These are phyloP conservation scores for Fusarium gaditjirri DNA, from an alignment of 2,329 filamentous ascomycete species.

Conservation along the genomic window DNA sequence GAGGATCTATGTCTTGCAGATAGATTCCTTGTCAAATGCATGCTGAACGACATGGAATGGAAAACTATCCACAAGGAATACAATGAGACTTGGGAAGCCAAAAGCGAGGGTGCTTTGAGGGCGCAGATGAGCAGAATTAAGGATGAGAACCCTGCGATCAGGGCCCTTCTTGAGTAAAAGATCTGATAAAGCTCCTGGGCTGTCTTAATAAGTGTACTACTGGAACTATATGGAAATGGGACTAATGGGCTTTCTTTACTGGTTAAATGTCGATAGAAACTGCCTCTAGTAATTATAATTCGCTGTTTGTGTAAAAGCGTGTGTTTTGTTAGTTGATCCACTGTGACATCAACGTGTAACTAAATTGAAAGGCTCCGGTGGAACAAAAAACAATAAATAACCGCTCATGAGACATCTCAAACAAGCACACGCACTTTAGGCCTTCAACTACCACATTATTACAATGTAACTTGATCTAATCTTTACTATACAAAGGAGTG, in stretches of 20 bases:
- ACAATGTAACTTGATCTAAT: background rate
- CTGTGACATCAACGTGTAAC: background rate
- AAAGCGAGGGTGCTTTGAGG: background rate
- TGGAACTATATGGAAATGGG: background rate
- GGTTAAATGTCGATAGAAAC: background rate
- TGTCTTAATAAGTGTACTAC: background rate
- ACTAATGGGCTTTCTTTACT: background rate
- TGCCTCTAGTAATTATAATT: background rate
- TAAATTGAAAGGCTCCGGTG: rapidly evolving
- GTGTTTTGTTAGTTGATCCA: background rate
- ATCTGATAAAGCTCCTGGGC: background rate
- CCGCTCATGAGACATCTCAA: background rate
- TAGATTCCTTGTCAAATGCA: background rate
- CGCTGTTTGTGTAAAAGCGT: rapidly evolving
- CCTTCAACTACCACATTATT: background rate
- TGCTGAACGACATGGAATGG: background rate
- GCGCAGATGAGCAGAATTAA: background rate
- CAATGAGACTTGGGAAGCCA: background rate
- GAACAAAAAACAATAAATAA: background rate
- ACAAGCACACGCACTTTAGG: background rate
- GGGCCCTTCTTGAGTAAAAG: background rate
- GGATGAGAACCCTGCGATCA: background rate
- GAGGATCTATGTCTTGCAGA: background rate
- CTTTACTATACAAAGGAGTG: background rate
- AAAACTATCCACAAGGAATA: background rate